These are phyloP conservation scores for Ophiostoma piceae DNA, from an alignment of 2,329 filamentous ascomycete genomes.

Conservation along the genomic window DNA sequence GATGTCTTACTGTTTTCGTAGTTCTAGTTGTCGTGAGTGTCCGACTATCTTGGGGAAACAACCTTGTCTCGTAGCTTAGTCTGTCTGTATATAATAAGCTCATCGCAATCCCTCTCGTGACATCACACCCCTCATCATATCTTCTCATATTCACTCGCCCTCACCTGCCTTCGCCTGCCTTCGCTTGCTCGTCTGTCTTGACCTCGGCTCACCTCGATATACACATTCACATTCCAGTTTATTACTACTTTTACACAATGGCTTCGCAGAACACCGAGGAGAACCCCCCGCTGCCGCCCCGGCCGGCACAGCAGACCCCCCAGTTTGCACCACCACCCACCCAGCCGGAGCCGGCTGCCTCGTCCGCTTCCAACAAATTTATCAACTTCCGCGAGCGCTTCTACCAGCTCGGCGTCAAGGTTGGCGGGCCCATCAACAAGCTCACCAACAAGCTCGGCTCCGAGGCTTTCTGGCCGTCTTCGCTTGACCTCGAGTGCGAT, in stretches of 20 bases:
- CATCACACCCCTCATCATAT: neutral
- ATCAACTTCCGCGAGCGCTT: conserved; percentile 28
- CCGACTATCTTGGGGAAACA: too few species aligned
- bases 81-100: neutral
- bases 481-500: conserved; percentile 68
- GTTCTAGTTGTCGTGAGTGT: too few species aligned
- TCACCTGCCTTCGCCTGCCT: neutral
- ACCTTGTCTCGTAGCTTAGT: too few species aligned
- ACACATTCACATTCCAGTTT: neutral
- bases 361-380: neutral
- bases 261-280: neutral
- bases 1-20: neutral
- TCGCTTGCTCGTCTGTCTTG: neutral
- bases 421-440: conserved; percentile 61
- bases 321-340: conserved; percentile 12
- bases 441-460: conserved; percentile 62
- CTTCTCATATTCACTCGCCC: neutral
- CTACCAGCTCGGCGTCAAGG: conserved; percentile 30
- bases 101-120: neutral
- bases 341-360: neutral
- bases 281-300: conserved; percentile 16
- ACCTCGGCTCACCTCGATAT: neutral
- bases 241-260: neutral
- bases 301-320: conserved; percentile 6
- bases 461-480: conserved; percentile 72